Conservation (phyloP, 1,139 yeast genomes). For the Candida tropicalis region DNA sequence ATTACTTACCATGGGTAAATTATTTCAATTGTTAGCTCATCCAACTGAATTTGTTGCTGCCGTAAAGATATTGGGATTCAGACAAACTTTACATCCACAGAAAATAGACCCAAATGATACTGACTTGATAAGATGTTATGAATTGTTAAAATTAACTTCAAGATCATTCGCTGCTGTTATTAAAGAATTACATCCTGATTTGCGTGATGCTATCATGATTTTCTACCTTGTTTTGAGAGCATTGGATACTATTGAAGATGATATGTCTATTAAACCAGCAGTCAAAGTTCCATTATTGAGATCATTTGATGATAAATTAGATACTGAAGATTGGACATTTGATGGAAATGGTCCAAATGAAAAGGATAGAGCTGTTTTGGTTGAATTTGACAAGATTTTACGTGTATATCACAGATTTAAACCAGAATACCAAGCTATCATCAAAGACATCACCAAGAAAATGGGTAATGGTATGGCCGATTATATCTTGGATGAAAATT, state of each 20-base stretch:
- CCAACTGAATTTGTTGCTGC: conserved; percentile 76
- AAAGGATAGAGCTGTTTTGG: conserved; percentile 77
- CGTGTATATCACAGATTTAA: conserved; percentile 72
- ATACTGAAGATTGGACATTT: conserved; percentile 76
- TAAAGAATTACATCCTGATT: conserved; percentile 86
- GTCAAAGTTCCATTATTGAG: conserved; percentile 77
- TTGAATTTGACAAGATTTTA: conserved; percentile 71
- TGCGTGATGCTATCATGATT: conserved; percentile 77
- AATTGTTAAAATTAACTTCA: conserved; percentile 69
- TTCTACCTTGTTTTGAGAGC: conserved; percentile 89
- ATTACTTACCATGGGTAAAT: conserved; percentile 71
- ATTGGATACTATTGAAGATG: conserved; percentile 95
- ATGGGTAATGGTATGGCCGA: conserved; percentile 99
- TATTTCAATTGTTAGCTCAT: conserved; percentile 63
- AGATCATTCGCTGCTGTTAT: conserved; percentile 94
- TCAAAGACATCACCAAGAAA: conserved; percentile 71
- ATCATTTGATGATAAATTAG: conserved; percentile 63
- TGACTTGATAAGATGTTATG: conserved; percentile 62
- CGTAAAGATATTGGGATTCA: conserved; percentile 57
- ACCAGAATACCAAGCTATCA: conserved; percentile 76
- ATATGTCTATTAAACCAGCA: conserved; percentile 77
- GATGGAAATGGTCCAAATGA: conserved; percentile 74
- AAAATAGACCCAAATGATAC: conserved; percentile 21
- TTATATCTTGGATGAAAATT: conserved; percentile 76
- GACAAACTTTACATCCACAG: conserved; percentile 49